Percentiles rank a stretch among this genome's conserved stretches.
Evolutionary conservation across 75 land plant species (phyloP).

Genomic region (Picea glauca): DNA sequence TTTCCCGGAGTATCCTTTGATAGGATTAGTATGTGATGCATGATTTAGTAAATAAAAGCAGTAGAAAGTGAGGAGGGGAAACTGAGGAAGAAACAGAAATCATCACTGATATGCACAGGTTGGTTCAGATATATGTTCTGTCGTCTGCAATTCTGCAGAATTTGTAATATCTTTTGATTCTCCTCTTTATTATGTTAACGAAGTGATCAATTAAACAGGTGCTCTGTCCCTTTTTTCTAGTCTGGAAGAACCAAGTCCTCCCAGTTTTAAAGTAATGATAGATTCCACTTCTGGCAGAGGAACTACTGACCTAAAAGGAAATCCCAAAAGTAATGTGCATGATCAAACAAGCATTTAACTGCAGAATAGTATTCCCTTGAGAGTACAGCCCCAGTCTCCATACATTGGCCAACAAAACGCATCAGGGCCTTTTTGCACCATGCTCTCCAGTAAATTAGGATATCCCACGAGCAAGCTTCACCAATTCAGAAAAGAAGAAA

Average conservation of each 20-base stretch:
- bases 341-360: background rate
- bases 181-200: background rate
- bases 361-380: background rate
- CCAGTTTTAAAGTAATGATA: background rate
- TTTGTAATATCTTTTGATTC: background rate
- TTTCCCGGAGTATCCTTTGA: no score
- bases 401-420: background rate
- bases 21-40: no score
- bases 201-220: background rate
- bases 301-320: background rate
- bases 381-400: background rate
- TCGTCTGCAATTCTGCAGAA: background rate
- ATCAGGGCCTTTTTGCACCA: background rate
- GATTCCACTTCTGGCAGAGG: background rate
- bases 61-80: no score
- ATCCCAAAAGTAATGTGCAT: background rate
- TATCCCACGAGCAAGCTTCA: background rate
- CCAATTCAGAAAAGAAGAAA: background rate
- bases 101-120: background rate
- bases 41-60: no score
- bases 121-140: background rate
- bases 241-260: background rate
- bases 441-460: background rate
- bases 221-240: background rate
- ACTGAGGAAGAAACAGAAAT: background rate